Base-by-base conservation (phyloP, 768 basidiomycete genomes). In the Russula compacta region DNA sequence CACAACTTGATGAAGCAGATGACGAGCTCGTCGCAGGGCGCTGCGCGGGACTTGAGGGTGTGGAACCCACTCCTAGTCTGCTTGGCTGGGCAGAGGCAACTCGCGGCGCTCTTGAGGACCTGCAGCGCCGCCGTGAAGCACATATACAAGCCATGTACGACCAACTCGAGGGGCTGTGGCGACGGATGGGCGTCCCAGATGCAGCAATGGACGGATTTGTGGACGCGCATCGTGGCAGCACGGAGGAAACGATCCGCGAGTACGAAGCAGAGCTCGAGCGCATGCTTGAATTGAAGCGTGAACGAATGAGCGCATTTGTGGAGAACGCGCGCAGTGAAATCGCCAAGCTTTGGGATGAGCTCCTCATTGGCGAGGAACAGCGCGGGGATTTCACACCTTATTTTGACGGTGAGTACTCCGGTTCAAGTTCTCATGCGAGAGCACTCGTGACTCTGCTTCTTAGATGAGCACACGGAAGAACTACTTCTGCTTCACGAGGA, bases 141-240 rank as follows among this genome's bases (percentile, higher is more conserved):
- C 84, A 86, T 65, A 98, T 99, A 35, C 95, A 99, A 71, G 81
- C 85, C 0, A 87, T 98, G 78, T 99, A 94, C 69, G 93, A 98
- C 71, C 85, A 92, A 64, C 80, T 99, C 1, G 95, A 95, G 70
- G 84, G 84, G 0, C 79, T 98, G 3, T 99, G 95, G 95, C 80
- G 80, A 60, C 76, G 94, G 58, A 78, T 98, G 60, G 94, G 92
- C 14, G 84, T 95, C 5, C 71, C 79, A 0, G 89, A 94, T 51
- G 74, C 72, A 0, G 87, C 86, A 48, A 92, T 94, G 83, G 92
- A 98, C 67, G 83, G 80, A n/a, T 99, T 99, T 69, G 88, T 98
- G 0, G 92, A 98, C 61, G 78, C 78, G 15, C 79, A 95, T 70
- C 78, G 89, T 33, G 95, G 95, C 3, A 87, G 85, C 67, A 91